phyloP scores from a whole-genome alignment of 306 rosid species.

The Nissolia schottii region DNA sequence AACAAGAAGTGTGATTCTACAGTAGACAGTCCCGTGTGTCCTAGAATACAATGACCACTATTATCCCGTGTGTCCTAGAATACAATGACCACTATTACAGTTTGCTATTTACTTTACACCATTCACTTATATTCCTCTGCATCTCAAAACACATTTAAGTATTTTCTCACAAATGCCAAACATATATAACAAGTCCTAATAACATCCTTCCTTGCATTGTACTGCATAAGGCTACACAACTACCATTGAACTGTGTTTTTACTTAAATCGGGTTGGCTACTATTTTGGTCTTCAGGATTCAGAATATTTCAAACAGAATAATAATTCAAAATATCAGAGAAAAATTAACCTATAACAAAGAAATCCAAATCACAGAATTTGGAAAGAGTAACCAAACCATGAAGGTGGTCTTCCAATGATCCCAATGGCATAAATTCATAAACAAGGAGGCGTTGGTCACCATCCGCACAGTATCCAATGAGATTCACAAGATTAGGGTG shows the following conservation, averaged over 20 bases:
- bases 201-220: not conserved
- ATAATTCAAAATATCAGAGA: not conserved
- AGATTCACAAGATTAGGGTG: constrained; percentile 77
- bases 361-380: constrained; percentile 9
- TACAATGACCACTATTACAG: not conserved
- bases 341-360: not conserved
- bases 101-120: not conserved
- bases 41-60: not conserved
- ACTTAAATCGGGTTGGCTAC: not conserved
- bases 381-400: constrained; percentile 41
- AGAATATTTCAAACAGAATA: not conserved
- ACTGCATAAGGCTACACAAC: not conserved
- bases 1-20: not conserved
- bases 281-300: not conserved
- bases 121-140: not conserved
- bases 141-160: not conserved
- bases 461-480: constrained; percentile 93
- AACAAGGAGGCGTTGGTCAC: constrained; percentile 93
- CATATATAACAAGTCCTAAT: not conserved
- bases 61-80: not conserved
- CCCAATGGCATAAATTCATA: constrained; percentile 71
- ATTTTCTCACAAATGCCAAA: not conserved
- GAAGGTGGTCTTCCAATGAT: constrained; percentile 81
- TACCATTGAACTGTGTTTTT: not conserved
- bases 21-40: not conserved